phyloP scores from a whole-genome alignment of 306 rosid genomes.

The Prunus fruticosa region DNA sequence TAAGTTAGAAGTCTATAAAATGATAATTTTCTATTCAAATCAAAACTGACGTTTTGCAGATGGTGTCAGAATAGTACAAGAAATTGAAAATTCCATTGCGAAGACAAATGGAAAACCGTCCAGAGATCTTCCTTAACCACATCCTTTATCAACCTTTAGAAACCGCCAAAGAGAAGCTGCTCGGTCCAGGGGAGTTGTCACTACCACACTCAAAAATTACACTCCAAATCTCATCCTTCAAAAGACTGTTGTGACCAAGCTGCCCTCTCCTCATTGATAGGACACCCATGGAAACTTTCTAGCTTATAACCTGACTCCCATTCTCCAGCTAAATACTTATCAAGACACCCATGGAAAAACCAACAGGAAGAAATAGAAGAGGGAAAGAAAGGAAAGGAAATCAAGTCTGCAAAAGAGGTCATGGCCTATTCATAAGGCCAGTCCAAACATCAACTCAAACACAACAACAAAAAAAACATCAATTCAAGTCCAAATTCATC shows the following conservation, averaged over 20 bases:
- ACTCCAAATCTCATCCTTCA: background rate
- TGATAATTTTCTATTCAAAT: too few species aligned
- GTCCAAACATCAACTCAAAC: background rate
- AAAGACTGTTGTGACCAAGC: background rate
- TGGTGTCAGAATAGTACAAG: background rate
- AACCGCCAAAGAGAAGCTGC: background rate
- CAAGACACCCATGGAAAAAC: background rate
- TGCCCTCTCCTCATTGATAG: background rate
- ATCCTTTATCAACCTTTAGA: background rate
- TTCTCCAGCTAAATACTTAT: background rate
- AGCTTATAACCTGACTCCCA: background rate
- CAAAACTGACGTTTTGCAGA: background rate
- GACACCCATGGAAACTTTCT: background rate
- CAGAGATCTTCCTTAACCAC: background rate
- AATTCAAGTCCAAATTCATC: background rate
- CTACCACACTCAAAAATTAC: background rate
- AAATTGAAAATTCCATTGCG: background rate
- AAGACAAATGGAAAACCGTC: background rate
- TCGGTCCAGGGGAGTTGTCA: background rate
- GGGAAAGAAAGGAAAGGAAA: too few species aligned
- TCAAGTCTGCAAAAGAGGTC: too few species aligned
- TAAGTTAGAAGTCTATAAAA: background rate
- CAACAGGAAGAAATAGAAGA: too few species aligned
- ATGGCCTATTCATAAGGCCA: background rate
- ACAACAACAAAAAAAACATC: background rate